Percentiles rank a stretch among this genome's conserved stretches.
Conservation (phyloP, 768 basidiomycete species). For the Galerina marginata region DNA sequence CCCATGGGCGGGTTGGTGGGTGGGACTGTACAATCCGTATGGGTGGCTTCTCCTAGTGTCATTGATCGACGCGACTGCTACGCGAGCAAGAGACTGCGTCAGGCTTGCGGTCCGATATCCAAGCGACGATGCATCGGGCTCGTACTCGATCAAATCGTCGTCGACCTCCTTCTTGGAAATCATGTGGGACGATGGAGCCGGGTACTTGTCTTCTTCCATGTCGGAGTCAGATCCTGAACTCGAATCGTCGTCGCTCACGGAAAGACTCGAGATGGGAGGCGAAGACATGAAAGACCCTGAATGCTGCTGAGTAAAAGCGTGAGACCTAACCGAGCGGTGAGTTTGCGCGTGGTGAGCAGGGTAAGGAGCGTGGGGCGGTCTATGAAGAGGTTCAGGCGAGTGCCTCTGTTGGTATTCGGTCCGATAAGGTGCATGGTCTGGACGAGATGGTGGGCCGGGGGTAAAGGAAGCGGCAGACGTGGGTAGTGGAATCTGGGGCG, state of each 20-base stretch:
- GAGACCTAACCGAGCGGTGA: too few species aligned
- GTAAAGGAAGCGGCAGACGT: neutral
- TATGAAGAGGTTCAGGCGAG: neutral
- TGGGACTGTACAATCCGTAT: neutral
- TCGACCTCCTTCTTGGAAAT: slow-evolving; percentile 23
- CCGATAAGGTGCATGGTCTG: slow-evolving; percentile 3
- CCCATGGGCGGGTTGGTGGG: neutral
- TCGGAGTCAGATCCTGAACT: slow-evolving; percentile 29
- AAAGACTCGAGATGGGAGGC: slow-evolving; percentile 15
- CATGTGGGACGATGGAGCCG: neutral
- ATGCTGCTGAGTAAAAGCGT: neutral
- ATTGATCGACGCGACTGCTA: neutral
- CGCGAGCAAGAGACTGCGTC: slow-evolving; percentile 10
- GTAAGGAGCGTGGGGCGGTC: neutral
- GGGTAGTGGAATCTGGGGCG: neutral
- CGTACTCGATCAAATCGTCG: slow-evolving; percentile 25
- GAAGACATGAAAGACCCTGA: neutral
- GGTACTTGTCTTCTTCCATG: slow-evolving; percentile 14
- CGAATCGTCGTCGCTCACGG: slow-evolving; percentile 28
- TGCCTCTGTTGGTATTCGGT: neutral
- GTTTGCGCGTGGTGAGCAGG: neutral
- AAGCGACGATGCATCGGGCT: slow-evolving; percentile 15
- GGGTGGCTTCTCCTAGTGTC: neutral
- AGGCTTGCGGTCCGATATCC: slow-evolving; percentile 11
- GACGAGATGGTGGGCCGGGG: neutral